A percentile compares a stretch with the other conserved stretches of the same genome.
These are phyloP conservation scores for Selaginella tamariscina DNA, from an alignment of 75 land plant species.

Conservation along the genomic window DNA sequence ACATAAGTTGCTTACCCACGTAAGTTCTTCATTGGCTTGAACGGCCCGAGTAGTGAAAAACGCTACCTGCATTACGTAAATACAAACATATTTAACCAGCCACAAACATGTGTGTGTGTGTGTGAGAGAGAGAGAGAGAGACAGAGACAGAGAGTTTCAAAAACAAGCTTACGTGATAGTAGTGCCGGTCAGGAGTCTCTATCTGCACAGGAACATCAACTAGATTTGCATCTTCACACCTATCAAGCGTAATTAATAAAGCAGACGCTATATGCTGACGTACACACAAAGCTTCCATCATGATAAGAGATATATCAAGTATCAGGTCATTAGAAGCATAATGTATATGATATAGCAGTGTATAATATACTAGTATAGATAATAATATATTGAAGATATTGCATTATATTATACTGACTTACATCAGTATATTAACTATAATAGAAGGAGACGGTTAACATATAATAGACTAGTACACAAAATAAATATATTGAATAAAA, in stretches of 20 bases:
- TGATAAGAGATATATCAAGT: too few species aligned
- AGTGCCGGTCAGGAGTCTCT: constrained; percentile 2
- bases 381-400: too few species aligned
- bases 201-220: constrained; percentile 7
- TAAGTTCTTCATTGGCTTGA: background rate
- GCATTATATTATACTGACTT: too few species aligned
- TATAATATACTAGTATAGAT: too few species aligned
- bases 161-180: constrained; percentile 6
- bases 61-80: background rate
- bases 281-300: too few species aligned
- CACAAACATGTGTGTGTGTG: background rate
- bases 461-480: too few species aligned
- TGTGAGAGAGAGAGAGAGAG: background rate
- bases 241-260: background rate
- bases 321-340: too few species aligned
- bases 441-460: too few species aligned
- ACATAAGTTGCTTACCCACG: constrained; percentile 3
- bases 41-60: constrained; percentile 2
- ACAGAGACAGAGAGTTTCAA: background rate
- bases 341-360: too few species aligned
- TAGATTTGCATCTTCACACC: constrained; percentile 6
- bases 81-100: background rate
- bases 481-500: too few species aligned
- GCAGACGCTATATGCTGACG: background rate
- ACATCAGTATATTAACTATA: too few species aligned